A percentile compares a stretch with the other conserved stretches of the same genome.
Conservation (phyloP, 1,284 basidiomycete genomes). For the Meira miltonrushii region DNA sequence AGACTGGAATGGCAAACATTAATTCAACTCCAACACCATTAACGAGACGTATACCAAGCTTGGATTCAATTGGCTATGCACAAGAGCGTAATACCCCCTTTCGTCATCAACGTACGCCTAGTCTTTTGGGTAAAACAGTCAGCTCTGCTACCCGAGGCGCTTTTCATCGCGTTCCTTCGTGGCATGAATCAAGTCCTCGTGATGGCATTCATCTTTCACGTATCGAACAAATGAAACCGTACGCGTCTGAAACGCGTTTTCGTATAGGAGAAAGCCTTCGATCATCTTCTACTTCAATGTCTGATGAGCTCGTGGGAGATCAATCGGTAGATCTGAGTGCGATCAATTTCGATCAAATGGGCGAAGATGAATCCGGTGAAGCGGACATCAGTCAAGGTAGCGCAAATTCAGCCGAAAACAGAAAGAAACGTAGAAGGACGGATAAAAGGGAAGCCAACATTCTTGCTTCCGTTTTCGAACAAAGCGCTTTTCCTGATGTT, state of each 20-base stretch:
- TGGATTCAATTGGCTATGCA: too few species aligned
- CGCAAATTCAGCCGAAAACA: neutral
- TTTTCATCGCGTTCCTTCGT: too few species aligned
- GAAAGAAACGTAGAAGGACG: constrained; percentile 13
- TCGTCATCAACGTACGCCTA: neutral
- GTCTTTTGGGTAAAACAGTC: too few species aligned
- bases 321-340: neutral
- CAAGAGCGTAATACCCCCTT: neutral
- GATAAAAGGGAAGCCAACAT: constrained; percentile 9
- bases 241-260: neutral
- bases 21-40: too few species aligned
- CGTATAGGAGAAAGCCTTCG: neutral
- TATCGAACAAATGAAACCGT: neutral
- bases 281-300: constrained; percentile 5
- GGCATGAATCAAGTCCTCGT: too few species aligned
- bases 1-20: too few species aligned
- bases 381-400: neutral
- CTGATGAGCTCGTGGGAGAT: neutral
- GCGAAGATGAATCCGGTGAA: neutral
- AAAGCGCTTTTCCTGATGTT: constrained; percentile 45
- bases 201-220: too few species aligned
- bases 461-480: constrained; percentile 23
- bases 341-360: constrained; percentile 5
- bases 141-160: too few species aligned
- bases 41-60: too few species aligned